Base-by-base conservation (phyloP, 192 early-diverging fungal genomes). In the Backusella macrospora region DNA sequence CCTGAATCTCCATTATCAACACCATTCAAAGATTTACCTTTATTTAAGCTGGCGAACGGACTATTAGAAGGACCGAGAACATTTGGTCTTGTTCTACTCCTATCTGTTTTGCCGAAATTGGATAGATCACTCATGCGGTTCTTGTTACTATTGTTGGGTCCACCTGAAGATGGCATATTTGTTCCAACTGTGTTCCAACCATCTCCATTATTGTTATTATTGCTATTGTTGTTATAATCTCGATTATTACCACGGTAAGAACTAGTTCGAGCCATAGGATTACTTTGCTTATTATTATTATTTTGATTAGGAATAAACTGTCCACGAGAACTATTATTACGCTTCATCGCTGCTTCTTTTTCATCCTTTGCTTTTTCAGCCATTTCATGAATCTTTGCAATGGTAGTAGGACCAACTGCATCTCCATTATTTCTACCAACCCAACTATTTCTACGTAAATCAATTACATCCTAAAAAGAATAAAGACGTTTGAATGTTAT, bases 371-470 rank as follows among this genome's bases (percentile, higher is more conserved):
- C 85, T 72, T 86, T 72, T 62, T 75, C 59, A 42, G 79, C 79
- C 45, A 92, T 91, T 76, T 93, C 89, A 80, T 92, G 96, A 78
- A 98, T 95, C 85, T 97, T 90, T 52, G 94, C 92, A 81, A 97
- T 95, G 29, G 94, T 98, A 82, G 94, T 93, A 42, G 96, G 95
- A 7, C 93, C 96, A 38, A 81, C 49, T 16, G 84, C 76, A 15
- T n/a, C 14, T 12, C 75, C 83, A 46, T 85, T 86, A 43, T 78
- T 75, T 48, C 92, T 82, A 59, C 83, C 82, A 34, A 90, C 88
- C 98, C 98, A 99, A 23, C 87, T 84, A 80, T 84, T 81, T 81
- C 66, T 88, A 81, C 18, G 92, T 81, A 45, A 87, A 84, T 42
- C 88, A 84, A 78, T 89, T 83, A 74, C 91, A 78, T 73, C 86